These are phyloP conservation scores for Aspergillus haitiensis DNA, from an alignment of 495 filamentous ascomycete species.

Conservation along the genomic window DNA sequence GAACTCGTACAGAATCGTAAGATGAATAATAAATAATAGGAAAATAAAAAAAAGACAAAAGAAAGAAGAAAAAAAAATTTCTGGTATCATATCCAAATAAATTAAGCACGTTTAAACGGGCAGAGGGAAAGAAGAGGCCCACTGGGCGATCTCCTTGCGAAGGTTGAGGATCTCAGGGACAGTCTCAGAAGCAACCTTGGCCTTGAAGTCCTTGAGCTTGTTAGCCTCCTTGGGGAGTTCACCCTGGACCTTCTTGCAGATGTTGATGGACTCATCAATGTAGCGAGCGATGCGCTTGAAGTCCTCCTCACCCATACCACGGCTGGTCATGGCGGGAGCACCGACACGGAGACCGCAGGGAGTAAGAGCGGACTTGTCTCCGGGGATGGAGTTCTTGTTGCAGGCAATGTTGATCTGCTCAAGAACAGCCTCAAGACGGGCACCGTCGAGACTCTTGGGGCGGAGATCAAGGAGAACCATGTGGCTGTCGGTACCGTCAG, in stretches of 20 bases:
- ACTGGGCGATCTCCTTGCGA: slow-evolving; percentile 83
- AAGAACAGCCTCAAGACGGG: slow-evolving; percentile 92
- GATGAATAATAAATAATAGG: slow-evolving; percentile 10
- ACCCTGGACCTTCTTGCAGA: slow-evolving; percentile 81
- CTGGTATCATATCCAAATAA: slow-evolving; percentile 24
- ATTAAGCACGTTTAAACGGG: slow-evolving; percentile 59
- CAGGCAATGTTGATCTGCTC: slow-evolving; percentile 98
- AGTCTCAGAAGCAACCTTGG: slow-evolving; percentile 76
- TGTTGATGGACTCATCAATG: slow-evolving; percentile 79
- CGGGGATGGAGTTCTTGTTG: slow-evolving; percentile 99
- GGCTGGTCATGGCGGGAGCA: slow-evolving; percentile 93
- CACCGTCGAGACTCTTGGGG: slow-evolving; percentile 46
- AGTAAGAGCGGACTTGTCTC: slow-evolving; percentile 95
- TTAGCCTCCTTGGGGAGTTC: slow-evolving; percentile 92
- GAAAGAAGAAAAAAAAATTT: slow-evolving; percentile 18
- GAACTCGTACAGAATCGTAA: slow-evolving; percentile 26
- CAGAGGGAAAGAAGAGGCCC: slow-evolving; percentile 90
- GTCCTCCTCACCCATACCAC: slow-evolving; percentile 90
- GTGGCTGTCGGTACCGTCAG: slow-evolving; percentile 95
- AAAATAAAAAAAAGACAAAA: slow-evolving; percentile 17
- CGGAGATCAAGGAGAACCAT: slow-evolving; percentile 64
- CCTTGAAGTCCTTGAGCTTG: slow-evolving; percentile 99
- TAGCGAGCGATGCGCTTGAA: slow-evolving; percentile 88
- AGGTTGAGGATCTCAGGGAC: slow-evolving; percentile 76
- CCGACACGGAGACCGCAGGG: slow-evolving; percentile 94